Evolutionary conservation across 1,284 basidiomycete genomes (phyloP).

Genomic region (Ustanciosporium gigantosporum): DNA sequence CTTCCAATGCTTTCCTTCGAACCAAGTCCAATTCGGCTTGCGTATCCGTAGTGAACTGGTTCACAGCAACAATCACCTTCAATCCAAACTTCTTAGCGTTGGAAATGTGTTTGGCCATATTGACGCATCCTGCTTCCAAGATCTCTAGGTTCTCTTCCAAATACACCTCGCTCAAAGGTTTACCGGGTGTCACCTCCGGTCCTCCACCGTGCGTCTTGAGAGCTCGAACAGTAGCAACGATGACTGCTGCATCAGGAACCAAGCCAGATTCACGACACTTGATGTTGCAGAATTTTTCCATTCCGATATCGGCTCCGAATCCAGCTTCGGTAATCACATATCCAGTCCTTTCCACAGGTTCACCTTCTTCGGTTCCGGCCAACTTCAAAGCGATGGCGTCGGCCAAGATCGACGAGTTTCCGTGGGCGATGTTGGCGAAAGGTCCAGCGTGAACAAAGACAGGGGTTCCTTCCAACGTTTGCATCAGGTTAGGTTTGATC

Average conservation of each 20-base stretch:
- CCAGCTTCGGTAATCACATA: slow-evolving; percentile 98
- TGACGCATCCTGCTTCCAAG: slow-evolving; percentile 88
- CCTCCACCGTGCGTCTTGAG: slow-evolving; percentile 99
- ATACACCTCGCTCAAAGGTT: slow-evolving; percentile 90
- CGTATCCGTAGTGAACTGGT: slow-evolving; percentile 90
- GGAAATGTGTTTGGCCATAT: slow-evolving; percentile 89
- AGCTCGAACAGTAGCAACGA: slow-evolving; percentile 95
- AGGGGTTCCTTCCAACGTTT: slow-evolving; percentile 95
- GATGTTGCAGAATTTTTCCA: slow-evolving; percentile 94
- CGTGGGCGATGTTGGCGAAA: slow-evolving; percentile 98
- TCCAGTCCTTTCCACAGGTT: slow-evolving; percentile 76
- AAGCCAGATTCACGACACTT: slow-evolving; percentile 94
- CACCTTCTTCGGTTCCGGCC: slow-evolving; percentile 92
- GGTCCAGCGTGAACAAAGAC: slow-evolving; percentile 99
- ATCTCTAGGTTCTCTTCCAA: slow-evolving; percentile 89
- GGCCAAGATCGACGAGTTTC: slow-evolving; percentile 96
- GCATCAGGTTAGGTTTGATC: slow-evolving; percentile 99
- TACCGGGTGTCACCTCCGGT: slow-evolving; percentile 94
- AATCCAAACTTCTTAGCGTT: slow-evolving; percentile 94
- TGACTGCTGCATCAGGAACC: slow-evolving; percentile 87
- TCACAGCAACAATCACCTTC: slow-evolving; percentile 95
- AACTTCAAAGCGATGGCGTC: slow-evolving; percentile 95
- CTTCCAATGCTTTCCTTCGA: slow-evolving; percentile 75
- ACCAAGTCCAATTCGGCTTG: slow-evolving; percentile 86
- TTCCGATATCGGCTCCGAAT: slow-evolving; percentile 94